These are phyloP conservation scores for Ammopiptanthus mongolicus DNA, from an alignment of 306 rosid genomes.

Conservation along the genomic window DNA sequence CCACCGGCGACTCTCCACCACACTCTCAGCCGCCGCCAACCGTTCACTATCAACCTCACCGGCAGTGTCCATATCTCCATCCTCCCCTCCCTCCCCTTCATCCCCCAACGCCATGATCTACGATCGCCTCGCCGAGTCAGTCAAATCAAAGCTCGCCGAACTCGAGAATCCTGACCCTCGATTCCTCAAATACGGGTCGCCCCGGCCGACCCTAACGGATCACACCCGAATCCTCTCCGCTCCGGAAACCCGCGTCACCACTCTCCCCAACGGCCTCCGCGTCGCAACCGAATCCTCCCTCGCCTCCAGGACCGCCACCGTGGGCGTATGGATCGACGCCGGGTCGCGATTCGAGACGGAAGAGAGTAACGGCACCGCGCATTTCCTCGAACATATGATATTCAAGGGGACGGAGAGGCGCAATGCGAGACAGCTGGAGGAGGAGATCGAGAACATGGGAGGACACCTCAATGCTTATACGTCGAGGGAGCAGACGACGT, in stretches of 20 bases:
- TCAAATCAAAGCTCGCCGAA: slow-evolving; percentile 59
- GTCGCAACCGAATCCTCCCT: slow-evolving; percentile 87
- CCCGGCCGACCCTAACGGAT: slow-evolving; percentile 56
- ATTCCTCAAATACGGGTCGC: slow-evolving; percentile 86
- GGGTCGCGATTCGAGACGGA: slow-evolving; percentile 93
- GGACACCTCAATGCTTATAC: slow-evolving; percentile 91
- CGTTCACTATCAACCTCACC: slow-evolving; percentile 20
- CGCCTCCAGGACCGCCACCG: slow-evolving; percentile 61
- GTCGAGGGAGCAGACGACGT: slow-evolving; percentile 87
- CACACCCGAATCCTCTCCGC: slow-evolving; percentile 72
- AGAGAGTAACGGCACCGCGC: slow-evolving; percentile 89
- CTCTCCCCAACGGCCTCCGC: slow-evolving; percentile 79
- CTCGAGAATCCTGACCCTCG: slow-evolving; percentile 85
- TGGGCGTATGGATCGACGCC: slow-evolving; percentile 93
- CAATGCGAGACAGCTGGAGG: slow-evolving; percentile 69
- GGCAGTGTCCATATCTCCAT: slow-evolving; percentile 36
- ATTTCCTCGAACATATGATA: slow-evolving; percentile 93
- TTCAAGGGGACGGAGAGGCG: slow-evolving; percentile 84
- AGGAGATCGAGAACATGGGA: slow-evolving; percentile 96
- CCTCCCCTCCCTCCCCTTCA: slow-evolving; percentile 64
- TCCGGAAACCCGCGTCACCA: slow-evolving; percentile 81
- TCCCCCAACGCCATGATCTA: slow-evolving; percentile 84
- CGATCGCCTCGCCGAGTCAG: slow-evolving; percentile 79
- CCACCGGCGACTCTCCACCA: slow-evolving; percentile 5
- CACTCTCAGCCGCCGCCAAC: slow-evolving; percentile 21